Evolutionary conservation across 768 basidiomycete genomes (phyloP), one percentile per base, ranked within the genome.

Genomic region (Boletus huronensis): DNA sequence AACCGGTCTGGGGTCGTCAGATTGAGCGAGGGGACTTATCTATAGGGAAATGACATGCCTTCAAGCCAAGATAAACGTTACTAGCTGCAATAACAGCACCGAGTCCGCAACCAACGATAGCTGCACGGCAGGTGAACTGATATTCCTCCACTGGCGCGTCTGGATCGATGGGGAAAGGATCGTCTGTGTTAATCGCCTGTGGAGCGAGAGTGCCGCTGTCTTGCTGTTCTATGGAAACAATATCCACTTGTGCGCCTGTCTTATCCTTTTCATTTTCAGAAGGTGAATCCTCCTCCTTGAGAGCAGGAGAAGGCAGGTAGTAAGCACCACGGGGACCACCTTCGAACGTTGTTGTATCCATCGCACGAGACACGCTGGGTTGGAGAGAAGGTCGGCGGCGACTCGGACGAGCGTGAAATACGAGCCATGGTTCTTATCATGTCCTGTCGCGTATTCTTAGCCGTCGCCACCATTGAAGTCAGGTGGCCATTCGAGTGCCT

Each of bases 211-310:
- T 10, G 14, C 32, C 16, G 16, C 23, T 48, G 8, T 52, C 61
- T 21, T 52, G 61, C 19, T 49, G 35, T 49, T 52, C 49, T 17
- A 50, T 25, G 16, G 55, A 59, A 29, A 34, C n/a, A 16, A 53
- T 31, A 29, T 59, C 55, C 17, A 21, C 32, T 11, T 10, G 19
- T 16, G 26, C 7, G 35, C 26, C 28, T 3, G 25, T n/a, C 28
- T 50, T 62, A 5, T 17, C n/a, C 13, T 48, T 16, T 26, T 51
- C 55, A 14, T 62, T 58, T 21, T 41, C 52, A 31, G 44, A 34
- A n/a, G 46, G 40, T 2, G 48, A 49, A 23, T 35, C 32, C 32
- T 16, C 32, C 43, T 53, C 31, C 36, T 31, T 49, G 35, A 34
- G 26, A 52, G 21, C 10, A 45, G 39, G 40, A 25, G 23, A 25